These are phyloP conservation scores for Candida oleophila DNA, from an alignment of 805 yeast genomes.

Conservation along the genomic window DNA sequence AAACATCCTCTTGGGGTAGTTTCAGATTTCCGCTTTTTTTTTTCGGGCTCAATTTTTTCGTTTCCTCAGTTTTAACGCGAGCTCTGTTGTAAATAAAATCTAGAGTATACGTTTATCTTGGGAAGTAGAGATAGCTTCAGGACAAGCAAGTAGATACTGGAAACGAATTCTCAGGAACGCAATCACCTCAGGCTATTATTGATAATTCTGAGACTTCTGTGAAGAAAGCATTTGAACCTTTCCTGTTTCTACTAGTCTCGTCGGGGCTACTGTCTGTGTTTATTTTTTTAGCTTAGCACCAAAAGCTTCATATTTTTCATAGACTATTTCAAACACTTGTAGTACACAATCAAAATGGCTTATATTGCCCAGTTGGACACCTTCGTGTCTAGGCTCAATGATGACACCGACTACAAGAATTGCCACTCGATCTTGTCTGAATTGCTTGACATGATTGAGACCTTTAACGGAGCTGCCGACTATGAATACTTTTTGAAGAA, in stretches of 20 bases:
- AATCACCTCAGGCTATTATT: too few species aligned
- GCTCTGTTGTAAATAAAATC: too few species aligned
- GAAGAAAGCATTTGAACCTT: too few species aligned
- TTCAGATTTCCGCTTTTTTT: background rate
- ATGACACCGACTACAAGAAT: slow-evolving; percentile 52
- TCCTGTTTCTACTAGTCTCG: too few species aligned
- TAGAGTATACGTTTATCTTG: too few species aligned
- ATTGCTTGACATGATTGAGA: slow-evolving; percentile 81
- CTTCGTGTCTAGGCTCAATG: slow-evolving; percentile 64
- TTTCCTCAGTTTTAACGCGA: background rate
- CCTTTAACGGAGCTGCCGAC: slow-evolving; percentile 77
- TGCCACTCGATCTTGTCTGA: slow-evolving; percentile 76
- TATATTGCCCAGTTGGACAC: slow-evolving; percentile 61
- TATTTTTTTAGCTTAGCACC: background rate
- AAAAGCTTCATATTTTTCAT: background rate
- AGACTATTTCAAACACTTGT: background rate
- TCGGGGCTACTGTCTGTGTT: too few species aligned
- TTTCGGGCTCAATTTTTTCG: background rate
- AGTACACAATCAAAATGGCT: slow-evolving; percentile 28
- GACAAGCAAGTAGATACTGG: too few species aligned
- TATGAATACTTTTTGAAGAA: slow-evolving; percentile 72
- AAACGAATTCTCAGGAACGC: too few species aligned
- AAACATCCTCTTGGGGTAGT: background rate
- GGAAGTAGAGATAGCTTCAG: too few species aligned
- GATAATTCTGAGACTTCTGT: too few species aligned